A percentile compares a stretch with the other conserved stretches of the same genome.
These are phyloP conservation scores for Capsicum pubescens DNA, from an alignment of 257 asterid genomes.

Conservation along the genomic window DNA sequence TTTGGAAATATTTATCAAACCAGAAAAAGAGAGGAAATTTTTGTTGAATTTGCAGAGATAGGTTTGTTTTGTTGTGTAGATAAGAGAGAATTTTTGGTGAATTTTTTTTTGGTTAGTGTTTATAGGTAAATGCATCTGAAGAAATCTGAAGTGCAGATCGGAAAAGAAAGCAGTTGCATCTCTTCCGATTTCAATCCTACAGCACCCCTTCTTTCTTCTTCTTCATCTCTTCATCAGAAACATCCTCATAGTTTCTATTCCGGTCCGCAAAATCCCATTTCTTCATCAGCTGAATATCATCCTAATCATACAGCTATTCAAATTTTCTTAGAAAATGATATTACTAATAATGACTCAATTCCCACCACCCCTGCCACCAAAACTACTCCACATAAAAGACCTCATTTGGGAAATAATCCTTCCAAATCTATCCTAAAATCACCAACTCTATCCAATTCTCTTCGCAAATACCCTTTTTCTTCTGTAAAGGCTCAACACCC, in stretches of 20 bases:
- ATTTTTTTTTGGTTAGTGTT: background rate
- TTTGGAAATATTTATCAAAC: background rate
- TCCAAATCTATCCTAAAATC: conserved; percentile 44
- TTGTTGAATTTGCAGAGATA: background rate
- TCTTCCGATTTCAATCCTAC: conserved; percentile 98
- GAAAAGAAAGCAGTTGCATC: conserved; percentile 98
- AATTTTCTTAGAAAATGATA: conserved; percentile 48
- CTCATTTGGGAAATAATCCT: conserved; percentile 48
- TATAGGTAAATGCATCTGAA: conserved; percentile 78
- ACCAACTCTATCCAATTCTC: conserved; percentile 64
- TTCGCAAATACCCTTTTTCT: conserved; percentile 41
- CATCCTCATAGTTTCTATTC: conserved; percentile 35
- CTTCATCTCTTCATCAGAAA: conserved; percentile 60
- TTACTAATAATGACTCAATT: conserved; percentile 62
- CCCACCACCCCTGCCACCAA: conserved; percentile 47
- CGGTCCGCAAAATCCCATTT: too few species aligned
- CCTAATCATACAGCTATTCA: conserved; percentile 45
- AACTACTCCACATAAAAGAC: conserved; percentile 76
- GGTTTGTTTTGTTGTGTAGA: background rate
- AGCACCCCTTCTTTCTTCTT: conserved; percentile 55
- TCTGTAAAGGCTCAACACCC: conserved; percentile 43
- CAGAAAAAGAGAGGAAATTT: background rate
- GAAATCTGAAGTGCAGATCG: conserved; percentile 96
- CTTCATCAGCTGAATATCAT: conserved; percentile 28
- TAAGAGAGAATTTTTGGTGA: background rate